Evolutionary conservation across 805 yeast species (phyloP), one percentile per base, ranked within the genome.

Genomic region (Henningerozyma blattae): DNA sequence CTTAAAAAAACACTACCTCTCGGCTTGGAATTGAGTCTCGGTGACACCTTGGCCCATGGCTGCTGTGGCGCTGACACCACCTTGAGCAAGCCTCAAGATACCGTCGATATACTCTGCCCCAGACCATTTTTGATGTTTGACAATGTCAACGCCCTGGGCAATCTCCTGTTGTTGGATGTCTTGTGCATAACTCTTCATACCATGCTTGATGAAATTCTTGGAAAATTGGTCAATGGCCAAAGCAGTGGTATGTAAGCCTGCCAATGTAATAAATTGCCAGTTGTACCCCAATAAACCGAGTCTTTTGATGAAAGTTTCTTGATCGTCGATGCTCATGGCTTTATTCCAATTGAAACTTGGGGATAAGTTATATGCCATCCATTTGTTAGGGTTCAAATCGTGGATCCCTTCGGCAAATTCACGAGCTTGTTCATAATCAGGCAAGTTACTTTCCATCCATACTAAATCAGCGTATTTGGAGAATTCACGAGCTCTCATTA

Each of bases 41-140:
- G 97, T 89, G 46, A 89, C 96, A 67, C 97, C 97, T 41, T 79
- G 79, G 54, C 96, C 96, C 96, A 89, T 89, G 32, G 97, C 96
- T 45, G 96, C 94, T 32, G 97, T 89, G 15, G 94, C 79, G 33
- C 87, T 70, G 38, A 87, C 81, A 65, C 97, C 97, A 50, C 96
- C 96, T 36, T 91, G 78, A 18, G 86, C 91, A 62, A 85, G 68
- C 61, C 79, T 86, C 59, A 89, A 75, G 53, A 89, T 67, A 39
- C 84, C 78, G 61, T 89, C 97, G 54, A 89, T 80, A 67, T 85
- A 87, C 63, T 84, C 94, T 20, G 97, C 97, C 56, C 97, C 97
- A 28, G 95, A 85, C 97, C 97, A 89, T 62, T 87, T 85, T 64
- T 89, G 97, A 62, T 89, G 97, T 70, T 86, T 89, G 43, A 89